A percentile compares a stretch with the other conserved stretches of the same genome.
Evolutionary conservation across 2,329 filamentous ascomycete genomes (phyloP).

Genomic region (Trichoderma cornu-damae): DNA sequence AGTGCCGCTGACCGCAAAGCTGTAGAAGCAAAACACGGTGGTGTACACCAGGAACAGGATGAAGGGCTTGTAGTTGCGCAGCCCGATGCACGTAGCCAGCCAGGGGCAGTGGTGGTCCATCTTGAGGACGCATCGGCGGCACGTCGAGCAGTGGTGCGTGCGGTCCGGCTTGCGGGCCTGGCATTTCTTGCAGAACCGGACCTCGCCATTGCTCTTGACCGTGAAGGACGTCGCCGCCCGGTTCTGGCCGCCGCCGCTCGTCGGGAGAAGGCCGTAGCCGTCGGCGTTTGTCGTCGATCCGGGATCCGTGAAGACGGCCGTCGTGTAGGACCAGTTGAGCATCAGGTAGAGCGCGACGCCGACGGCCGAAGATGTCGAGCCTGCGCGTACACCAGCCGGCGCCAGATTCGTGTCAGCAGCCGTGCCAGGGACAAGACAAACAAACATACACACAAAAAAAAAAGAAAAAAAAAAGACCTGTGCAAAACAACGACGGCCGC

Average conservation of each 20-base stretch:
- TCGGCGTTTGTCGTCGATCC: conserved; percentile 62
- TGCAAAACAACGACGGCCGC: background rate
- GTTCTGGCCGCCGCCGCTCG: conserved; percentile 45
- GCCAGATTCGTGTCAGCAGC: conserved; percentile 7
- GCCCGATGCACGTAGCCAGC: conserved; percentile 90
- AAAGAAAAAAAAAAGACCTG: no score
- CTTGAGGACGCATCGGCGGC: conserved; percentile 89
- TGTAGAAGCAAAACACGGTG: conserved; percentile 75
- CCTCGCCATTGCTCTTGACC: conserved; percentile 82
- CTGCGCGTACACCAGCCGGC: conserved; percentile 40
- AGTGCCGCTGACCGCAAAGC: conserved; percentile 67
- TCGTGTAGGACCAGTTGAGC: conserved; percentile 84
- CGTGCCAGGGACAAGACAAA: background rate
- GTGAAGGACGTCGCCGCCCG: conserved; percentile 68
- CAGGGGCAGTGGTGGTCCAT: conserved; percentile 99
- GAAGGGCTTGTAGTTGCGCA: conserved; percentile 95
- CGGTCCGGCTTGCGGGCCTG: conserved; percentile 91
- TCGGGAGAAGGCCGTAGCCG: conserved; percentile 77
- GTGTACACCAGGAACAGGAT: conserved; percentile 88
- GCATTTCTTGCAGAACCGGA: conserved; percentile 96
- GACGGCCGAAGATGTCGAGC: conserved; percentile 52
- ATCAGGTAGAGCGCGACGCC: conserved; percentile 69
- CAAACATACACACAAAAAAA: no score
- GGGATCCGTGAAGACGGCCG: conserved; percentile 87
- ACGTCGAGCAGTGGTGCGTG: conserved; percentile 94